Base-by-base conservation (phyloP, 257 asterid genomes). In the Apocynum venetum region DNA sequence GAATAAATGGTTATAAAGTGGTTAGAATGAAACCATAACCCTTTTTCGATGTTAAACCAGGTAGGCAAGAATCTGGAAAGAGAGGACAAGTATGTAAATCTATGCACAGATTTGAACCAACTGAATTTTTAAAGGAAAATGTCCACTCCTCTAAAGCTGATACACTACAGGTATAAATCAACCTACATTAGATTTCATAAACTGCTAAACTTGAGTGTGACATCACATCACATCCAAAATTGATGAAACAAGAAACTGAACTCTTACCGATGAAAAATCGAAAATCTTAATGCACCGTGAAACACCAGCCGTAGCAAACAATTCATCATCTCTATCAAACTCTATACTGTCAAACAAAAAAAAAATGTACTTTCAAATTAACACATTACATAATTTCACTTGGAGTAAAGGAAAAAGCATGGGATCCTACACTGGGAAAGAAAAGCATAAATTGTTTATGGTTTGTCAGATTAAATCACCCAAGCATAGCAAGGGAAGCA, bases 231-330 rank as follows among this genome's bases (percentile, higher is more conserved):
- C 14, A 19, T 43, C 4, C 8, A 19, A 68, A 67, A 41, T 44
- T 43, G 19, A 68, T 68, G 38, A 43, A 68, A 68, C 38, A 43
- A 8, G 47, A 13, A 71, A 79, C 61, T 76, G 68, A 66, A 70
- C 57, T 82, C 93, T 84, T 84, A 89, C 96, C 3, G 92, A 84
- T 76, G 91, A 75, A 80, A 88, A 91, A 77, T 91, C 94, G 57
- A 88, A 91, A 87, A 91, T 84, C 85, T 89, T 91, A 77, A 91
- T 87, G 17, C 93, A 86, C 69, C 94, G 90, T 57, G 96, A 89
- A 69, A 91, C 94, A 77, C 96, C 96, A 74, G 92, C 96, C n/a
- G 93, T 91, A 80, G 96, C 96, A 80, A 91, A 91, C 80, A 91
- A 86, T 82, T 91, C 94, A 82, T 88, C 94, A 75, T 91, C 96